A percentile compares a stretch with the other conserved stretches of the same genome.
phyloP scores from a whole-genome alignment of 2,329 filamentous ascomycete genomes.

The Pezizomycotina sp. region DNA sequence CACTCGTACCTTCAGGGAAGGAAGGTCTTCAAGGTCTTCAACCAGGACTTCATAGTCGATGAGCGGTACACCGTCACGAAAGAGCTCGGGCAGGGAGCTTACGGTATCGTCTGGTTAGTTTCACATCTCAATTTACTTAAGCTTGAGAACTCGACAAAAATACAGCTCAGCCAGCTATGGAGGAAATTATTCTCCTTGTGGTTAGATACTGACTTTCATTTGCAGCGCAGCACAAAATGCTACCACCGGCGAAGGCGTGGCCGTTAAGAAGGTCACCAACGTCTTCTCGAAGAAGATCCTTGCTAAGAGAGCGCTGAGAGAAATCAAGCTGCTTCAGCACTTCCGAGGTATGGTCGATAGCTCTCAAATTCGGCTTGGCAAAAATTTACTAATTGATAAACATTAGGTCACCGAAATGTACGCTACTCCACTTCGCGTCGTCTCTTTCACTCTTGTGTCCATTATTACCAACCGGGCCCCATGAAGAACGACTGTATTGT shows the following conservation, averaged over 20 bases:
- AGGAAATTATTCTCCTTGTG: no score
- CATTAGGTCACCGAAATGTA: slow-evolving; percentile 55
- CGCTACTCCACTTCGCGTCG: slow-evolving; percentile 27
- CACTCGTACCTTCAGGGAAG: slow-evolving; percentile 41
- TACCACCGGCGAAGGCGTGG: slow-evolving; percentile 79
- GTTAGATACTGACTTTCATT: slow-evolving; percentile 2
- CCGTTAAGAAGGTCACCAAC: slow-evolving; percentile 99
- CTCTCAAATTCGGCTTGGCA: background rate
- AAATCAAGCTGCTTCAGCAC: slow-evolving; percentile 97
- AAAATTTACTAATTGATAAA: background rate
- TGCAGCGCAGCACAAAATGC: slow-evolving; percentile 77
- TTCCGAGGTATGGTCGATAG: slow-evolving; percentile 44
- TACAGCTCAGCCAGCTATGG: no score
- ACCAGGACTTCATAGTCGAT: slow-evolving; percentile 97
- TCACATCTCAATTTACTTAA: background rate
- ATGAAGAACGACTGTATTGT: no score
- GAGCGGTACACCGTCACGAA: slow-evolving; percentile 97
- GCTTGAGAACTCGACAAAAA: no score
- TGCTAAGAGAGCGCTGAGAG: slow-evolving; percentile 88
- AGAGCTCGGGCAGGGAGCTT: slow-evolving; percentile 93
- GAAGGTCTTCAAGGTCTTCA: slow-evolving; percentile 98
- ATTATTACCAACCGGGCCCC: no score
- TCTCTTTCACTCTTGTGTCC: no score
- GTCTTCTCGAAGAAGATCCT: slow-evolving; percentile 99
- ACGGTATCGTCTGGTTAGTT: slow-evolving; percentile 89